Base-by-base conservation (phyloP, 192 early-diverging fungal genomes). In the Mortierella antarctica region DNA sequence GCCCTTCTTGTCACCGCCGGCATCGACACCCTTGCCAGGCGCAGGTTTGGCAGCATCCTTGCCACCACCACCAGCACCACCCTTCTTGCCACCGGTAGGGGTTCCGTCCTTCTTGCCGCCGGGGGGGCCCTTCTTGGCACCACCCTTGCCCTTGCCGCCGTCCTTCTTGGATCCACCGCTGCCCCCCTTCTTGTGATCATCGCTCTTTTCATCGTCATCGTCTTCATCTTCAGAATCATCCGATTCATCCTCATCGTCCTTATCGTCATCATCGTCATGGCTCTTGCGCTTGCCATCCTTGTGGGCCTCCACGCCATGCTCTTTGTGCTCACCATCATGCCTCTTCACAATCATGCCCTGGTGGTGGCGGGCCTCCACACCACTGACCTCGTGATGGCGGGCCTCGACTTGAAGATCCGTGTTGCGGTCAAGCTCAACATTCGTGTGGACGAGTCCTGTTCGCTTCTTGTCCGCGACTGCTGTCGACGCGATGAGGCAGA, bases 271-370 rank as follows among this genome's bases (percentile, higher is more conserved):
- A 5, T 40, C 40, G 45, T 54, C 52, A 39, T 57, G 52, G 42
- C 64, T 9, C 55, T 69, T 54, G n/a, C 31, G 49, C 2, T 45
- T 51, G 23, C 58, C 66, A 23, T 63, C 59, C 17, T 52, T 58
- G 20, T 69, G 66, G 23, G 52, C 59, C 20, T 76, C 61, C 31
- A 67, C 45, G 20, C 65, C 39, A 41, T 68, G 64, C 21, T 75
- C 59, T 17, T 57, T 15, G 18, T 75, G 72, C 6, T 40, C 20
- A 18, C 18, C 21, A 20, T 52, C 31, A 15, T 8, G 13, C 17
- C 21, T 53, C 17, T 62, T 31, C 3, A 47, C 62, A 0, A 56
- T 53, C 2, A 17, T 9, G 7, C 2, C 40, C 1, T 31, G 31
- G 31, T 3, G 31, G 31, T 31, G 31, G 31, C 3, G 31, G 31